These are phyloP conservation scores for Dendrobium huoshanense DNA, from an alignment of 106 monocot genomes.

Conservation along the genomic window DNA sequence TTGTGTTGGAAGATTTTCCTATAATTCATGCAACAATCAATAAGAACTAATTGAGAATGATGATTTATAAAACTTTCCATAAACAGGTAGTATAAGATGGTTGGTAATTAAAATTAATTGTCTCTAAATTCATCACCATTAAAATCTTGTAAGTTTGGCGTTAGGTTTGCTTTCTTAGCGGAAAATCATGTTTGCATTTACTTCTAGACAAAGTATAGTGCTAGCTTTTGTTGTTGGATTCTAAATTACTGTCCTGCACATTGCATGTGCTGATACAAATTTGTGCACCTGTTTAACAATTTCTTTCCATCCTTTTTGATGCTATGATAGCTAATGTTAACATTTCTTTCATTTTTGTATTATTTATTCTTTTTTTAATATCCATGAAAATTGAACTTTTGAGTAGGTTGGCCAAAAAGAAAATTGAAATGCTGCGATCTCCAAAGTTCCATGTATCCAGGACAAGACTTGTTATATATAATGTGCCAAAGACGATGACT, in stretches of 20 bases:
- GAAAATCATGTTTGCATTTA: background rate
- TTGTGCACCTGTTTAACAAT: background rate
- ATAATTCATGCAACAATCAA: too few relatives aligned
- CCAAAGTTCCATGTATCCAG: slow-evolving; percentile 91
- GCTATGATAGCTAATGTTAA: background rate
- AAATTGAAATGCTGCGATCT: slow-evolving; percentile 64
- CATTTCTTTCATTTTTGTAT: background rate
- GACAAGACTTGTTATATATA: slow-evolving; percentile 87
- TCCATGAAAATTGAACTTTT: background rate
- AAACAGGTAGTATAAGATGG: too few relatives aligned
- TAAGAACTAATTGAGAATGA: too few relatives aligned
- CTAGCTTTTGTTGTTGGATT: background rate
- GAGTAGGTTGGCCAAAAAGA: slow-evolving; percentile 61
- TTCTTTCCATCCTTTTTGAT: background rate
- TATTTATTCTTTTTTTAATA: background rate
- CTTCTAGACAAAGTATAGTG: background rate
- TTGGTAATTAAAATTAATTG: too few relatives aligned
- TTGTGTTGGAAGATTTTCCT: too few relatives aligned
- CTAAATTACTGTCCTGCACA: background rate
- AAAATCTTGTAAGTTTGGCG: background rate
- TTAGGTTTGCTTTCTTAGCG: background rate
- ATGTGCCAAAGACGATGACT: slow-evolving; percentile 87
- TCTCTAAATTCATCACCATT: background rate
- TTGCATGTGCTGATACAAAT: background rate
- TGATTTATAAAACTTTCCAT: too few relatives aligned